phyloP scores from a whole-genome alignment of 176 grass and related monocot species.

The Echinochloa phyllopogon region DNA sequence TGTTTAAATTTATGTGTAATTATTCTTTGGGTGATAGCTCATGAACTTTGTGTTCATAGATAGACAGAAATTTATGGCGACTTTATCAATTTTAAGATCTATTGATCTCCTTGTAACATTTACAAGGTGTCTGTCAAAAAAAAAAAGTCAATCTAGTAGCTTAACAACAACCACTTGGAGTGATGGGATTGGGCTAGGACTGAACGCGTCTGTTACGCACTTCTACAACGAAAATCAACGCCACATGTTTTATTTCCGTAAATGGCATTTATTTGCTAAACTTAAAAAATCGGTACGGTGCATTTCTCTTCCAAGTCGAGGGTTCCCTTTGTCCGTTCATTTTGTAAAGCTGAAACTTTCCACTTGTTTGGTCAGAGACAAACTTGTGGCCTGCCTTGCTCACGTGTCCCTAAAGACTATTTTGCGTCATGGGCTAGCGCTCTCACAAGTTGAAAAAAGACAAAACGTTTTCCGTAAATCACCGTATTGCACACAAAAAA shows the following conservation, averaged over 20 bases:
- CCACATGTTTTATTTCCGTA: constrained; percentile 20
- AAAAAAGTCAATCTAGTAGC: background rate
- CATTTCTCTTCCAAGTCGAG: background rate
- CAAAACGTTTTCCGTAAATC: too few relatives aligned
- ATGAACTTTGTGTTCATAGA: too few relatives aligned
- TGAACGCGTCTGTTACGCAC: background rate
- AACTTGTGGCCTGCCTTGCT: background rate
- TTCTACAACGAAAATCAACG: background rate
- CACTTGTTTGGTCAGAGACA: constrained; percentile 4
- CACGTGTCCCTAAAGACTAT: background rate
- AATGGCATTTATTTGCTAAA: background rate
- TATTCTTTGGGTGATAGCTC: too few relatives aligned
- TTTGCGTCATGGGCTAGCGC: background rate
- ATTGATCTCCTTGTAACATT: too few relatives aligned
- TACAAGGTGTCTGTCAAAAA: too few relatives aligned
- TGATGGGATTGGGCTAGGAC: background rate
- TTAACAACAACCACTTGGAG: background rate
- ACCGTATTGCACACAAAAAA: background rate
- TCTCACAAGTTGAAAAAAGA: background rate
- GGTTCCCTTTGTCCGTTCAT: background rate
- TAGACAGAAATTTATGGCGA: too few relatives aligned
- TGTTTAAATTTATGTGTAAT: too few relatives aligned
- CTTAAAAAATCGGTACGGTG: background rate
- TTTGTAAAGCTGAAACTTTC: background rate
- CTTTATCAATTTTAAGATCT: too few relatives aligned